Conservation (phyloP, 2,329 filamentous ascomycete species). For the Alternaria longipes region DNA sequence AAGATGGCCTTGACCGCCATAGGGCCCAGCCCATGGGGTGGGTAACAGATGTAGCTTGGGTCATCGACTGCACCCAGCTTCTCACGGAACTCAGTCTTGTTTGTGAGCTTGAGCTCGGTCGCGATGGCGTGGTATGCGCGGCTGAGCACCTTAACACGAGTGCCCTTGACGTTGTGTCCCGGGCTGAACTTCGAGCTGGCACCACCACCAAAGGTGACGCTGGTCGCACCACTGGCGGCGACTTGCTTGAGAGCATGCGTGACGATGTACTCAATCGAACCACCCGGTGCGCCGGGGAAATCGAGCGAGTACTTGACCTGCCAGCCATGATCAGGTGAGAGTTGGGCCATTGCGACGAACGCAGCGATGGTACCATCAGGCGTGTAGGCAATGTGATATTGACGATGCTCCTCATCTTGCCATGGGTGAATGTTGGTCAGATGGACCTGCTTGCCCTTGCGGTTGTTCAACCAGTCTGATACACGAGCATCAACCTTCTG, state of each 20-base stretch:
- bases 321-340: slow-evolving; percentile 83
- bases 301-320: slow-evolving; percentile 97
- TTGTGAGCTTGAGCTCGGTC: slow-evolving; percentile 80
- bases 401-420: slow-evolving; percentile 82
- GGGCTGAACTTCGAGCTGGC: slow-evolving; percentile 77
- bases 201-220: slow-evolving; percentile 87
- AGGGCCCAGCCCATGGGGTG: slow-evolving; percentile 82
- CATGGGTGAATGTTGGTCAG: slow-evolving; percentile 89
- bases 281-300: slow-evolving; percentile 86
- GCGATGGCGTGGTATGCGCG: slow-evolving; percentile 84
- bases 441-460: slow-evolving; percentile 88
- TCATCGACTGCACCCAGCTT: slow-evolving; percentile 89
- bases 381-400: slow-evolving; percentile 84
- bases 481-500: slow-evolving; percentile 76
- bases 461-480: slow-evolving; percentile 78
- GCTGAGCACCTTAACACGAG: slow-evolving; percentile 81
- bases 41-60: slow-evolving; percentile 89
- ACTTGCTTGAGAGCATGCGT: slow-evolving; percentile 73
- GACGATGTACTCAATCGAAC: slow-evolving; percentile 85
- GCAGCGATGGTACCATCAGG: slow-evolving; percentile 75
- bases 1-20: slow-evolving; percentile 85
- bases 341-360: slow-evolving; percentile 83
- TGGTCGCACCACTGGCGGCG: slow-evolving; percentile 66
- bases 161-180: slow-evolving; percentile 81
- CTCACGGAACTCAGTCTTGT: slow-evolving; percentile 88